Conservation (phyloP, 306 rosid genomes). For the Castanea mollissima region DNA sequence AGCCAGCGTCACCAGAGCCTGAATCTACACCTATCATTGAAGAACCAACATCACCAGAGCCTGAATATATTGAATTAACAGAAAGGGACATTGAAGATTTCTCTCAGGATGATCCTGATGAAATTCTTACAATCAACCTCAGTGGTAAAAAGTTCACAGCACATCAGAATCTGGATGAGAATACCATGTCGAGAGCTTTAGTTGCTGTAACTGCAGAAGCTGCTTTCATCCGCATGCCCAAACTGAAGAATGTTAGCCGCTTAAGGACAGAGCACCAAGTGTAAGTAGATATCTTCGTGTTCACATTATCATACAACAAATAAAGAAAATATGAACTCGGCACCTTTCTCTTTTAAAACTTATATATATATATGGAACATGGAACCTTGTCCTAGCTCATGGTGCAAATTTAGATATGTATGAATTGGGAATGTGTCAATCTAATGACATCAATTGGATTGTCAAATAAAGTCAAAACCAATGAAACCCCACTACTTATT, state of each 20-base stretch:
- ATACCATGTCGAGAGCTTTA: conserved; percentile 29
- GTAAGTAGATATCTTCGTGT: conserved; percentile 47
- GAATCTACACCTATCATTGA: conserved; percentile 48
- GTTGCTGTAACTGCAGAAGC: conserved; percentile 23
- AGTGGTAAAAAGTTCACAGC: neutral
- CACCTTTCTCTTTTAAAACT: too few species aligned
- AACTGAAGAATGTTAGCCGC: conserved; percentile 48
- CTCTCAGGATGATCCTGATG: conserved; percentile 3
- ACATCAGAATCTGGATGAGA: neutral
- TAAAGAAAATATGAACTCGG: too few species aligned
- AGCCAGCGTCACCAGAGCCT: conserved; percentile 39
- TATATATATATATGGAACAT: neutral
- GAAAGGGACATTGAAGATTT: conserved; percentile 36
- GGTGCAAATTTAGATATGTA: neutral
- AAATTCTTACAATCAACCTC: conserved; percentile 22
- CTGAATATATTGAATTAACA: neutral
- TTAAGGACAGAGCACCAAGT: conserved; percentile 56
- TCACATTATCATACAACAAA: neutral
- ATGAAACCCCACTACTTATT: too few species aligned
- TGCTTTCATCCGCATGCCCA: conserved; percentile 21
- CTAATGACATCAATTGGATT: too few species aligned
- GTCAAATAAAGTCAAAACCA: too few species aligned
- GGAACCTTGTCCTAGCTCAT: neutral
- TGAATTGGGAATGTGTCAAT: too few species aligned
- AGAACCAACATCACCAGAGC: conserved; percentile 40